Conservation (phyloP, 176 grass and related monocot species). For the Zea mays region Zm-B73-REFERENCE-NAM-5.0 NC_050104.1:111761501-111762000, state of each 20-base stretch:
- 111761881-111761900: constrained; percentile 61
- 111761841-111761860: constrained; percentile 48
- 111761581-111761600: constrained; percentile 51
- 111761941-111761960: constrained; percentile 61
- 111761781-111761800: constrained; percentile 69
- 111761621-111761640: constrained; percentile 83
- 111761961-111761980: constrained; percentile 83
- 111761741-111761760: constrained; percentile 66
- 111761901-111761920: constrained; percentile 74
- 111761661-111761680: constrained; percentile 73
- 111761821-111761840: constrained; percentile 46
- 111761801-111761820: constrained; percentile 66
- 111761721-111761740: constrained; percentile 42
- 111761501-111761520: constrained; percentile 86
- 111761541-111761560: constrained; percentile 64
- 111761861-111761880: constrained; percentile 86
- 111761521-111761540: constrained; percentile 77
- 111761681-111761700: constrained; percentile 22
- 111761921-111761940: constrained; percentile 69
- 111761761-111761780: constrained; percentile 47
- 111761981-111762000: constrained; percentile 48
- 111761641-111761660: constrained; percentile 87
- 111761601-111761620: constrained; percentile 67
- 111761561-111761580: constrained; percentile 62
- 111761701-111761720: constrained; percentile 21